A percentile compares a stretch with the other conserved stretches of the same genome.
Evolutionary conservation across 768 basidiomycete species (phyloP).

Genomic region (Sarcodon sp.): DNA sequence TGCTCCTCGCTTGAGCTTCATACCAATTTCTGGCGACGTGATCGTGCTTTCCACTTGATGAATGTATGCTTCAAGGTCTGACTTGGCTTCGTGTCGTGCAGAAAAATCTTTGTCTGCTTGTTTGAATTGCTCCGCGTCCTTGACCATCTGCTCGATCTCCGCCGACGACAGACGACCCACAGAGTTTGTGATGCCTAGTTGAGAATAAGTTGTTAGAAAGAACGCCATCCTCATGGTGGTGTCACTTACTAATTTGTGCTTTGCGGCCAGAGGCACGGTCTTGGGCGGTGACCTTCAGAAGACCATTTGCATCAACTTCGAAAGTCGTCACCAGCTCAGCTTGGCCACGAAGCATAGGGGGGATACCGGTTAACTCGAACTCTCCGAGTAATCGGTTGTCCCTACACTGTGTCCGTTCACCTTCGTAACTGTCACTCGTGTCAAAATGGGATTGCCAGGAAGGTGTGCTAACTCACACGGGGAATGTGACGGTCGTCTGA

Average conservation of each 20-base stretch:
- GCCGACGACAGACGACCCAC: conserved; percentile 95
- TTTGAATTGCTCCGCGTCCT: conserved; percentile 97
- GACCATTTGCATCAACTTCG: conserved; percentile 98
- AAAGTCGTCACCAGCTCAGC: conserved; percentile 99
- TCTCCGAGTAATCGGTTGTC: conserved; percentile 99
- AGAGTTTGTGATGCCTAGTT: conserved; percentile 88
- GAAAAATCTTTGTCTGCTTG: conserved; percentile 97
- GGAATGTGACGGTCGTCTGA: conserved; percentile 99
- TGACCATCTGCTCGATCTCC: conserved; percentile 99
- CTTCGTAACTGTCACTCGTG: conserved; percentile 63
- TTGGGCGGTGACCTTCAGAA: conserved; percentile 96
- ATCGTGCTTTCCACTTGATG: conserved; percentile 96
- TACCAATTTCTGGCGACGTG: conserved; percentile 90
- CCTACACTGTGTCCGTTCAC: conserved; percentile 98
- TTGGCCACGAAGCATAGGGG: conserved; percentile 98
- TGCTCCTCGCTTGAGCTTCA: conserved; percentile 98
- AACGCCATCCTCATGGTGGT: conserved; percentile 3
- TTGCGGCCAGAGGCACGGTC: conserved; percentile 99
- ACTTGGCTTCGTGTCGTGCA: conserved; percentile 94
- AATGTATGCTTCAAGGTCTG: conserved; percentile 95
- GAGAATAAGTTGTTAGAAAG: conserved; percentile 5
- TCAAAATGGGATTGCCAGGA: conserved; percentile 5
- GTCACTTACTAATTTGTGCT: conserved; percentile 80
- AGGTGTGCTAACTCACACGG: conserved; percentile 50
- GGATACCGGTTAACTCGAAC: conserved; percentile 98